phyloP scores from a whole-genome alignment of 2,329 filamentous ascomycete genomes.

The Fusarium anguioides region DNA sequence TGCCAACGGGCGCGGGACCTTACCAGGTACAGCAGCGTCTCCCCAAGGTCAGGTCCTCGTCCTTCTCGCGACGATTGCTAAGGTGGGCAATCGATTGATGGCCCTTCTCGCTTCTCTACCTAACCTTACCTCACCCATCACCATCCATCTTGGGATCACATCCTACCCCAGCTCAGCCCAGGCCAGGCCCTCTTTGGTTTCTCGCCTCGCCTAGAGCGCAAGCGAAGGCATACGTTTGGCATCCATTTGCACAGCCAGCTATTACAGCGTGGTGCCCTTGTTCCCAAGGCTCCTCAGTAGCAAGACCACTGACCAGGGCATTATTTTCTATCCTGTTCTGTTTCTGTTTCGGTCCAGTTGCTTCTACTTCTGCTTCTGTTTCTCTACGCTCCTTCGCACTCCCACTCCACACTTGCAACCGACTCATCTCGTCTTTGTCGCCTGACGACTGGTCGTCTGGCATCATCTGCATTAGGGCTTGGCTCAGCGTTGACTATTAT shows the following conservation, averaged over 20 bases:
- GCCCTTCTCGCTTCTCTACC: constrained; percentile 32
- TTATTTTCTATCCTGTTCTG: constrained; percentile 38
- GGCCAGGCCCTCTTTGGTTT: constrained; percentile 35
- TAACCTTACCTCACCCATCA: constrained; percentile 30
- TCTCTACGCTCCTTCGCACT: constrained; percentile 47
- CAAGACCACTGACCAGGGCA: constrained; percentile 18
- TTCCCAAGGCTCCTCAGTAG: constrained; percentile 32
- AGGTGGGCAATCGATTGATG: constrained; percentile 14
- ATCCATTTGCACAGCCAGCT: constrained; percentile 7
- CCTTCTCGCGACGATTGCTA: constrained; percentile 12
- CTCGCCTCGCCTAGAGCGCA: constrained; percentile 42
- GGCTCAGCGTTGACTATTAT: constrained; percentile 38
- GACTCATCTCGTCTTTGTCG: constrained; percentile 36
- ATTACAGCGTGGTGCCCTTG: constrained; percentile 23
- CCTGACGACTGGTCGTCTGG: constrained; percentile 49
- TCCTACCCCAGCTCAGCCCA: constrained; percentile 38
- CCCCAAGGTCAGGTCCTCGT: constrained; percentile 18
- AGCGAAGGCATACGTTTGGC: constrained; percentile 28
- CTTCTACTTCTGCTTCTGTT: constrained; percentile 35
- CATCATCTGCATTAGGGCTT: constrained; percentile 46
- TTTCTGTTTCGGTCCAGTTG: constrained; percentile 20
- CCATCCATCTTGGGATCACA: constrained; percentile 31
- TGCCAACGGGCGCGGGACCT: constrained; percentile 38
- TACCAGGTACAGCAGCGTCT: constrained; percentile 25
- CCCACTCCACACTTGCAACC: constrained; percentile 34